Base-by-base conservation (phyloP, 768 basidiomycete species). In the Suillus spraguei region DNA sequence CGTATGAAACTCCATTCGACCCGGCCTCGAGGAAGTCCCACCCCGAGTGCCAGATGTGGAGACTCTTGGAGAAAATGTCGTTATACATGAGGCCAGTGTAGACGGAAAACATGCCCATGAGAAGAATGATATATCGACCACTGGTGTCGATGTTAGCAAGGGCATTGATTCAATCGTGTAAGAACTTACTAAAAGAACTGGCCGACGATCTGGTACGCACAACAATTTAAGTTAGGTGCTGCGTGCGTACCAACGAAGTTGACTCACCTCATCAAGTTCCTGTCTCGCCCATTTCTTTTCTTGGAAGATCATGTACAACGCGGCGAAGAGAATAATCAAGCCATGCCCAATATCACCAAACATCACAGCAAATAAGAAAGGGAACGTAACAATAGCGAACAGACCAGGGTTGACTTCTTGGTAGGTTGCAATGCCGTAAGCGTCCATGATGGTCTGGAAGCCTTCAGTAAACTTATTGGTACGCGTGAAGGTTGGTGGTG, bases 301-400 rank as follows among this genome's bases (percentile, higher is more conserved):
- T n/a, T 84, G 81, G 61, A 90, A 61, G 72, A 98, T 94, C 93
- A 99, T 95, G 63, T 85, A 87, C 2, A 89, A 63, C 4, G 94
- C 97, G 20, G 89, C 86, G 47, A 83, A 71, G 66, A 91, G 83
- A 69, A 93, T 91, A 71, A 99, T 87, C 64, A 86, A 80, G 36
- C 95, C 97, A 77, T 99, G 97, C 4, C 97, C 97, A 71, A 99
- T 92, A 77, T 99, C 97, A 70, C 97, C 97, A 73, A 99, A 99
- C 97, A 99, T 99, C 79, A 99, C 94, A 5, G 95, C 97, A 70
- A 99, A 99, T 68, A 99, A 78, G 87, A 99, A 99, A 0, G 97
- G 97, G 87, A 97, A 97, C 2, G 95, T 97, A 68, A 91, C 80
- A 68, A 93, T 81, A 0, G 94, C 94, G 76, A 97, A 97, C 35